Evolutionary conservation across 768 basidiomycete genomes (phyloP).

Genomic region (Pleurotus eryngii): DNA sequence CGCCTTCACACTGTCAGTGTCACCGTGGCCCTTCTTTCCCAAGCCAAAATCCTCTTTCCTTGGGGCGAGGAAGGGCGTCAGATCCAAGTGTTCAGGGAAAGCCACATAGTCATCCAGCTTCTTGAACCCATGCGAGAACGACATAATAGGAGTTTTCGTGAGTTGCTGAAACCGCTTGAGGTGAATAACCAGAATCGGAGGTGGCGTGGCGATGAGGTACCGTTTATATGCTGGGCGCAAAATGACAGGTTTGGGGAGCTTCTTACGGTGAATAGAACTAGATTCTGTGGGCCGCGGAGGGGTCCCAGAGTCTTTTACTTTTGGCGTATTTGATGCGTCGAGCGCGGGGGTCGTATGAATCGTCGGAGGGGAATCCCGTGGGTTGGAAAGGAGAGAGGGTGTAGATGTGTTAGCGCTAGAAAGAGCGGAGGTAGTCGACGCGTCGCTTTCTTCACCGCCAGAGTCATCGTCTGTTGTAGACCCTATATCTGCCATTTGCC

Average conservation of each 20-base stretch:
- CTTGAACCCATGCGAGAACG: slow-evolving; percentile 72
- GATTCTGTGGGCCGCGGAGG: slow-evolving; percentile 8
- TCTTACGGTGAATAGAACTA: slow-evolving; percentile 14
- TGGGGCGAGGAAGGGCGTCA: slow-evolving; percentile 86
- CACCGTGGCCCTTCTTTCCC: slow-evolving; percentile 24
- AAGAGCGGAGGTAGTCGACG: slow-evolving; percentile 28
- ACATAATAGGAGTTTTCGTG: slow-evolving; percentile 55
- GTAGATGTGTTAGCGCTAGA: slow-evolving; percentile 16
- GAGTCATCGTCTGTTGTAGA: slow-evolving; percentile 5
- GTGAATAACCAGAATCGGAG: slow-evolving; percentile 88
- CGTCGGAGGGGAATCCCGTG: not conserved
- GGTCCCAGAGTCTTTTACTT: not conserved
- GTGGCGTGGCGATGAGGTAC: slow-evolving; percentile 83
- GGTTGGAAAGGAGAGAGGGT: slow-evolving; percentile 13
- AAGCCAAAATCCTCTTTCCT: slow-evolving; percentile 67
- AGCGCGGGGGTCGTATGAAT: not conserved
- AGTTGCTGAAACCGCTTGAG: slow-evolving; percentile 94
- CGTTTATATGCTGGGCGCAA: slow-evolving; percentile 89
- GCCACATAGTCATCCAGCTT: slow-evolving; percentile 90
- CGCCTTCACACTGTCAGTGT: slow-evolving; percentile 14
- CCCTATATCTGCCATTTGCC: slow-evolving; percentile 12
- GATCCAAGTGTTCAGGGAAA: slow-evolving; percentile 84
- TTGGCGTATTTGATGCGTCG: slow-evolving; percentile 2
- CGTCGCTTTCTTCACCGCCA: slow-evolving; percentile 38
- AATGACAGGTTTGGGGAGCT: slow-evolving; percentile 56